Conservation (phyloP, 2,329 filamentous ascomycete species). For the Pyrenophora graminea region DNA sequence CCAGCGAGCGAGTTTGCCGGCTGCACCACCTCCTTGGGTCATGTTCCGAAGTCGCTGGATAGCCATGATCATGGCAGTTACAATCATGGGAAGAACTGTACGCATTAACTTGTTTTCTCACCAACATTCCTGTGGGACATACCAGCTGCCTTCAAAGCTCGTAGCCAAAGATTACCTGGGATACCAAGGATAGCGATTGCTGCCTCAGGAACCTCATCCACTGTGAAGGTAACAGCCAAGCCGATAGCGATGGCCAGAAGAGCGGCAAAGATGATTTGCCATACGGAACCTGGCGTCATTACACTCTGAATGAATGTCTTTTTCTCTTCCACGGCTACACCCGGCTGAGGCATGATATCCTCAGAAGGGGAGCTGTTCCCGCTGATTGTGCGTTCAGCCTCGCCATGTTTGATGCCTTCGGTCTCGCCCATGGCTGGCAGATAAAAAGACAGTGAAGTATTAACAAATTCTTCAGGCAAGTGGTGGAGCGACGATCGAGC, state of each 20-base stretch:
- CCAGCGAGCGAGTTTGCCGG: conserved; percentile 52
- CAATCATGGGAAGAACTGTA: conserved; percentile 57
- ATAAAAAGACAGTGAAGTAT: not conserved
- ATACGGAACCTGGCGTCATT: conserved; percentile 51
- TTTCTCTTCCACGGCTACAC: conserved; percentile 22
- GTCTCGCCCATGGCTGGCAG: conserved; percentile 22
- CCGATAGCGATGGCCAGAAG: conserved; percentile 57
- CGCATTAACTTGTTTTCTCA: not conserved
- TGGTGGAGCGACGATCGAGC: conserved; percentile 1
- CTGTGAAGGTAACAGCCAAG: conserved; percentile 50
- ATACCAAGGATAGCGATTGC: conserved; percentile 53
- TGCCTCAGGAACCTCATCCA: conserved; percentile 51
- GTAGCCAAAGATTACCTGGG: conserved; percentile 56
- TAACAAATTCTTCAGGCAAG: not conserved
- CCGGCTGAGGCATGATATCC: conserved; percentile 15
- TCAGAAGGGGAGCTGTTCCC: conserved; percentile 12
- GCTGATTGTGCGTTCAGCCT: conserved; percentile 18
- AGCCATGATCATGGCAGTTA: conserved; percentile 58
- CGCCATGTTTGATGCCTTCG: conserved; percentile 18
- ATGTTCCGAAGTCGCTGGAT: conserved; percentile 56
- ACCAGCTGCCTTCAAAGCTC: conserved; percentile 56
- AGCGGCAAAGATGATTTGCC: conserved; percentile 57
- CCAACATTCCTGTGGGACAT: conserved; percentile 19
- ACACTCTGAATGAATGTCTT: conserved; percentile 45
- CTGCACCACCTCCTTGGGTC: conserved; percentile 48